Conservation (phyloP, 169 alveolate species). For the Cryptosporidium meleagridis region DNA sequence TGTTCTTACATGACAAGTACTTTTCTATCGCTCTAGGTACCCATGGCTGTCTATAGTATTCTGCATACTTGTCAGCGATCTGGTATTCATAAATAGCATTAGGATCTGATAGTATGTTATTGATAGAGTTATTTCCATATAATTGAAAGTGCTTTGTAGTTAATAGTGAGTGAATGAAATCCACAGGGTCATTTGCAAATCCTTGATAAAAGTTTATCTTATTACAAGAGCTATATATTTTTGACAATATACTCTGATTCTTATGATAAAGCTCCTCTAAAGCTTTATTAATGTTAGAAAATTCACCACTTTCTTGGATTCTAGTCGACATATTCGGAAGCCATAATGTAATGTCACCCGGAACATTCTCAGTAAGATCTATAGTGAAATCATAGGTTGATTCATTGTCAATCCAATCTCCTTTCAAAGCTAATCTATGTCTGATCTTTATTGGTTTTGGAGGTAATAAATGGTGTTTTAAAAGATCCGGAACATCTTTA, state of each 20-base stretch:
- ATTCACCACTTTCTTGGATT: slow-evolving; percentile 64
- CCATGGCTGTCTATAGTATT: slow-evolving; percentile 73
- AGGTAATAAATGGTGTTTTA: slow-evolving; percentile 49
- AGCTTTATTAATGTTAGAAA: slow-evolving; percentile 40
- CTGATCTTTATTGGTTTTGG: slow-evolving; percentile 57
- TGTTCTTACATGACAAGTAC: slow-evolving; percentile 38
- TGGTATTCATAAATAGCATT: slow-evolving; percentile 73
- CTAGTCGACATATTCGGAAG: slow-evolving; percentile 62
- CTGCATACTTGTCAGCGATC: slow-evolving; percentile 69
- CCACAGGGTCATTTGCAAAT: slow-evolving; percentile 61
- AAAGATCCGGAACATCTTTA: slow-evolving; percentile 45
- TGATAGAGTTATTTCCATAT: slow-evolving; percentile 55
- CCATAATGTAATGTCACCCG: slow-evolving; percentile 66
- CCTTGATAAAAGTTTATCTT: slow-evolving; percentile 57
- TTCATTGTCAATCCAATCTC: slow-evolving; percentile 74
- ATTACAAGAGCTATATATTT: slow-evolving; percentile 42
- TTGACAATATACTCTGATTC: slow-evolving; percentile 51
- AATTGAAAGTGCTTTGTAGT: slow-evolving; percentile 71
- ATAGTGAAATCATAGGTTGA: slow-evolving; percentile 70
- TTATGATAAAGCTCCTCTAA: slow-evolving; percentile 65
- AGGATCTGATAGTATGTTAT: slow-evolving; percentile 71
- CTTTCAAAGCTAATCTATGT: slow-evolving; percentile 37
- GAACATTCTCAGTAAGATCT: slow-evolving; percentile 67
- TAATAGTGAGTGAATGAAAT: slow-evolving; percentile 51
- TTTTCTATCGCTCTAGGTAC: slow-evolving; percentile 73